Evolutionary conservation across 768 basidiomycete species (phyloP), one percentile per base, ranked within the genome.

Genomic region (Stropharia rugosoannulata): DNA sequence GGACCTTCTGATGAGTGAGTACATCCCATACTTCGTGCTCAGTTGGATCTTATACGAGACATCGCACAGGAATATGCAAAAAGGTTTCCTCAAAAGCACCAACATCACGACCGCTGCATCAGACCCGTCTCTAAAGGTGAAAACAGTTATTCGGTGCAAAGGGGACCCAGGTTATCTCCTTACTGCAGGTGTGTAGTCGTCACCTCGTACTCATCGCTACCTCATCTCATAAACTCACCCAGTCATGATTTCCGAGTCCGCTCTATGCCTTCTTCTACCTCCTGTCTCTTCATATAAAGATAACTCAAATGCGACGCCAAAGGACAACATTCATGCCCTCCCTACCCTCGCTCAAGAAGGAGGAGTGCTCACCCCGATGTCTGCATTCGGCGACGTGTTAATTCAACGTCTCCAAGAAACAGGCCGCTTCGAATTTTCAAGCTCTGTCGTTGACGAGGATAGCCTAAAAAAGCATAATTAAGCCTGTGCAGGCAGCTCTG

Each of bases 201-300:
- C 25, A 39, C 19, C 10, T 15, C 22, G 22, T 22, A 22, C n/a
- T n/a, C 22, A 22, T 19, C 48, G n/a, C 42, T 49, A 22, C 57
- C 37, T 42, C 62, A 62, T 61, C 45, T 16, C 2, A 45, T 22
- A 22, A 38, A 15, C 45, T 22, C 39, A 15, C 25, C 29, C 25
- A 89, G 90, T 84, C 41, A 82, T 95, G 79, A 78, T 93, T n/a
- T 74, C 82, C 0, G 93, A 95, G 73, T 82, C 81, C 13, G 95
- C 91, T 0, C 77, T 98, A 12, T 80, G 81, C 15, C 73, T 95
- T 48, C 74, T 87, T 15, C 72, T 90, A 2, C 77, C 83, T 1
- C 70, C 68, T 0, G 57, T 60, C 22, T 72, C 72, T 19, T 60
- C 66, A 58, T 9, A 56, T 63, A 22, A 53, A 59, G 19, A 53